These are phyloP conservation scores for Podila clonocystis DNA, from an alignment of 192 early-diverging fungal genomes.

Conservation along the genomic window DNA sequence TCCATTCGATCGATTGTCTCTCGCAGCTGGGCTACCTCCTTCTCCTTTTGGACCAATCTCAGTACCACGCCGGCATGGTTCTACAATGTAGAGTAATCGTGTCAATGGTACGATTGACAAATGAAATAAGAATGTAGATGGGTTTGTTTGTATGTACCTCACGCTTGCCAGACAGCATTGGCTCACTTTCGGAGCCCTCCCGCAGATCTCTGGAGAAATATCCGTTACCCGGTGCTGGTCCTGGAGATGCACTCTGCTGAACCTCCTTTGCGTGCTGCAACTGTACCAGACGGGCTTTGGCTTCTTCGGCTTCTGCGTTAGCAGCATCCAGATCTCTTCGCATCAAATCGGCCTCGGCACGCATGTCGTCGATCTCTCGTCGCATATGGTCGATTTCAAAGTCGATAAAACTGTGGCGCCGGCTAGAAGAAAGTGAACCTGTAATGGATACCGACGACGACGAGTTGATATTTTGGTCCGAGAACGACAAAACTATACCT, in stretches of 20 bases:
- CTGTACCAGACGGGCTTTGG: conserved; percentile 15
- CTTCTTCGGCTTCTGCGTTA: conserved; percentile 25
- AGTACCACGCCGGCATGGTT: conserved; percentile 51
- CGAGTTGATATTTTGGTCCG: conserved; percentile 9
- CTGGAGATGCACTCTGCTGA: conserved; percentile 12
- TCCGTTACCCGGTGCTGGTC: conserved; percentile 1
- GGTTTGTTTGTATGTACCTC: too few relatives aligned
- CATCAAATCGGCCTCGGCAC: conserved; percentile 23
- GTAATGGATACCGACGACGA: conserved; percentile 34
- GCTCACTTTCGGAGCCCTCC: conserved; percentile 34
- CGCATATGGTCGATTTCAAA: conserved; percentile 37
- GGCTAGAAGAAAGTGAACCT: conserved; percentile 24
- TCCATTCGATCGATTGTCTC: conserved; percentile 49
- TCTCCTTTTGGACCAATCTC: conserved; percentile 50
- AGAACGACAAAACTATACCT: conserved; percentile 21
- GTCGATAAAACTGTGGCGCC: conserved; percentile 46
- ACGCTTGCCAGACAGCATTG: conserved; percentile 22
- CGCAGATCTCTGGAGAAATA: conserved; percentile 9
- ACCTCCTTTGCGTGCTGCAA: conserved; percentile 8
- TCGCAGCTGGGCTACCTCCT: conserved; percentile 43
- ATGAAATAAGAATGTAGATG: conserved; percentile 1
- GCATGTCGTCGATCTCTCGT: conserved; percentile 34
- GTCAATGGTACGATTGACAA: neutral
- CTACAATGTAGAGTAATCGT: conserved; percentile 1
- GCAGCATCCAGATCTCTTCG: conserved; percentile 16